These are phyloP conservation scores for Inga laurina DNA, from an alignment of 306 rosid genomes.

Conservation along the genomic window DNA sequence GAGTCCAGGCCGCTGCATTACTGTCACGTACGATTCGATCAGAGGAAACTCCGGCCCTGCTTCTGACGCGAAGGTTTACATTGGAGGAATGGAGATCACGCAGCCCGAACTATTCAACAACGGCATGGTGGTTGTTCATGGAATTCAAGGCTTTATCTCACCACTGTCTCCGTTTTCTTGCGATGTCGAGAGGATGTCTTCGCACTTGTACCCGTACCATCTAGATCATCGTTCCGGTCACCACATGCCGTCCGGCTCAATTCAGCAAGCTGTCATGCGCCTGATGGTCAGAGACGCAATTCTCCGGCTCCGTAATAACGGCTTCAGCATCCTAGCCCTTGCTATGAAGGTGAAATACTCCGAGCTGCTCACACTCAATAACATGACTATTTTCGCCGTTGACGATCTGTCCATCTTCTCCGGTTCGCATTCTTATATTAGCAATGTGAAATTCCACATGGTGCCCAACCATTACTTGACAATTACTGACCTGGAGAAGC, in stretches of 20 bases:
- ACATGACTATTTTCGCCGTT: constrained; percentile 70
- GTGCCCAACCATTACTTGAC: constrained; percentile 63
- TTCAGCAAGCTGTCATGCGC: constrained; percentile 56
- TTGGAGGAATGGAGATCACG: constrained; percentile 69
- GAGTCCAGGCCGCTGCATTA: constrained; percentile 75
- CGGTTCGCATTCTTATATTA: constrained; percentile 65
- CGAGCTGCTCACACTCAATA: constrained; percentile 55
- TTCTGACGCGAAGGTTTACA: constrained; percentile 43
- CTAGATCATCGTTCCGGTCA: constrained; percentile 24
- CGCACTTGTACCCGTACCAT: constrained; percentile 36
- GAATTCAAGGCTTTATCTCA: constrained; percentile 62
- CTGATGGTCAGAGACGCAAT: constrained; percentile 69
- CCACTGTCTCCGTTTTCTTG: constrained; percentile 63
- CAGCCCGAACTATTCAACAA: constrained; percentile 53
- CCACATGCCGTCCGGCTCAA: background rate
- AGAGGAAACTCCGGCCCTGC: constrained; percentile 17
- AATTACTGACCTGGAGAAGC: constrained; percentile 58
- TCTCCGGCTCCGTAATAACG: constrained; percentile 71
- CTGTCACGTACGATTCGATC: constrained; percentile 51
- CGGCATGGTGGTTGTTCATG: constrained; percentile 64
- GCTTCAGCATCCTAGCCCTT: constrained; percentile 61
- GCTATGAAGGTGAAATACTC: constrained; percentile 66
- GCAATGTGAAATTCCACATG: constrained; percentile 63
- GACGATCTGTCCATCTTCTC: constrained; percentile 70
- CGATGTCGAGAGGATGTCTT: constrained; percentile 42